Evolutionary conservation across 352 stramenopile species (phyloP).

Genomic region (Phytophthora kernoviae): DNA sequence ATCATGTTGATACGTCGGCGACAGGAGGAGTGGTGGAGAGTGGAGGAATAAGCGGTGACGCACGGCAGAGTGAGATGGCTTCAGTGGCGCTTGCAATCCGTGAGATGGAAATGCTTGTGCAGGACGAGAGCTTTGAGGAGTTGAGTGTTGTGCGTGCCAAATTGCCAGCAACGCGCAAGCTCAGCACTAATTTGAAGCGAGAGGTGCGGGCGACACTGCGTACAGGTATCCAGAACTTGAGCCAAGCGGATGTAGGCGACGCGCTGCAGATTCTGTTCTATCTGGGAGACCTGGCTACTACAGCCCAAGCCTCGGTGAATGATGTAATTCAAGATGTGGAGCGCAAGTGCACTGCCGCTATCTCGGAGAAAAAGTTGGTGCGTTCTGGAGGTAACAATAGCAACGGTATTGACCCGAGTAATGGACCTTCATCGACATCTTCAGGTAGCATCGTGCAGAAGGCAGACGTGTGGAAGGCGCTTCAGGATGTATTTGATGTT

Average conservation of each 20-base stretch:
- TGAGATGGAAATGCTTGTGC: constrained; percentile 66
- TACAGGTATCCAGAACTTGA: constrained; percentile 57
- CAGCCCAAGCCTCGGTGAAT: constrained; percentile 78
- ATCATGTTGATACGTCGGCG: constrained; percentile 24
- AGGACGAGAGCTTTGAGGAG: constrained; percentile 65
- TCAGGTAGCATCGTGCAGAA: constrained; percentile 49
- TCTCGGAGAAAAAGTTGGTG: constrained; percentile 71
- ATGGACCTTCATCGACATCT: constrained; percentile 23
- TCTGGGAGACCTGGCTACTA: constrained; percentile 61
- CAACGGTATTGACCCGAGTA: constrained; percentile 29
- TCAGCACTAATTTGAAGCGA: constrained; percentile 52
- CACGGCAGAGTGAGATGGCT: constrained; percentile 52
- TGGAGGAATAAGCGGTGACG: constrained; percentile 15
- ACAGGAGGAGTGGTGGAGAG: constrained; percentile 7
- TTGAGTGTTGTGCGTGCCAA: constrained; percentile 66
- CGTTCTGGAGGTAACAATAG: constrained; percentile 20
- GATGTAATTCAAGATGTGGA: constrained; percentile 86
- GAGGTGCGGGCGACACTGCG: constrained; percentile 60
- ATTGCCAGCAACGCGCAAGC: constrained; percentile 52
- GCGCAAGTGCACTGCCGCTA: constrained; percentile 55
- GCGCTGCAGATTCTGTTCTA: constrained; percentile 85
- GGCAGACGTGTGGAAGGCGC: constrained; percentile 78
- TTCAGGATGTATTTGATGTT: constrained; percentile 79
- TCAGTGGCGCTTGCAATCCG: constrained; percentile 72
- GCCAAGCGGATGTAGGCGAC: constrained; percentile 72